Percentiles rank a stretch among this genome's conserved stretches.
phyloP scores from a whole-genome alignment of 2,329 filamentous ascomycete genomes.

The Fusarium agapanthi region DNA sequence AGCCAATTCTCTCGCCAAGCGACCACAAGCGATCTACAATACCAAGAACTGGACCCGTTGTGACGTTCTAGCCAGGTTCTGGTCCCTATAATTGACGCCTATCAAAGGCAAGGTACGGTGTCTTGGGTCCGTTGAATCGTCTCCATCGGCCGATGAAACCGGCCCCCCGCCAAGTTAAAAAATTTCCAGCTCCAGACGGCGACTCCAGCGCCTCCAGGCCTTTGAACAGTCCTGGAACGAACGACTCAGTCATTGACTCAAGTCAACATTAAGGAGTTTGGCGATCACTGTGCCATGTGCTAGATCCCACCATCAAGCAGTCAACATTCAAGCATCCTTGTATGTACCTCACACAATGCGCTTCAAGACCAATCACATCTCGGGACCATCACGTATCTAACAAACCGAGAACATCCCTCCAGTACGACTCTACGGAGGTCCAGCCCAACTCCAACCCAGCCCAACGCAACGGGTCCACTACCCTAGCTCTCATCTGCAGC shows the following conservation, averaged over 20 bases:
- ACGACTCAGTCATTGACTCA: constrained; percentile 15
- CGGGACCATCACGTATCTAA: constrained; percentile 7
- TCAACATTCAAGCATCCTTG: not conserved
- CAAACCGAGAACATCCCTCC: constrained; percentile 3
- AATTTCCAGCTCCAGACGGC: constrained; percentile 24
- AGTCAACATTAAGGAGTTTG: not conserved
- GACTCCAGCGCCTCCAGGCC: constrained; percentile 21
- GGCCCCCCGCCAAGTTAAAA: constrained; percentile 27
- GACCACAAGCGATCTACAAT: constrained; percentile 16
- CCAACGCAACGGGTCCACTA: constrained; percentile 31
- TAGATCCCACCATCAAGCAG: constrained; percentile 1
- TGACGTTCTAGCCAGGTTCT: constrained; percentile 25
- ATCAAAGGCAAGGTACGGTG: not conserved
- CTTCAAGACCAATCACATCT: constrained; percentile 18
- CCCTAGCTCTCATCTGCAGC: constrained; percentile 20
- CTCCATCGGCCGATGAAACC: constrained; percentile 40
- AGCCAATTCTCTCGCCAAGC: not conserved
- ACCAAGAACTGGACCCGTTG: constrained; percentile 10
- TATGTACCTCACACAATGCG: not conserved
- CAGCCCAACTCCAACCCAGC: constrained; percentile 23
- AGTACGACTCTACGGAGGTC: constrained; percentile 6
- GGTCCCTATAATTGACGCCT: not conserved
- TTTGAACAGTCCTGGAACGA: not conserved
- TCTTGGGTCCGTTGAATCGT: constrained; percentile 1
- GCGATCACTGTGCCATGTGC: not conserved